These are phyloP conservation scores for Bipolaris zeicola DNA, from an alignment of 2,329 filamentous ascomycete species.

Conservation along the genomic window DNA sequence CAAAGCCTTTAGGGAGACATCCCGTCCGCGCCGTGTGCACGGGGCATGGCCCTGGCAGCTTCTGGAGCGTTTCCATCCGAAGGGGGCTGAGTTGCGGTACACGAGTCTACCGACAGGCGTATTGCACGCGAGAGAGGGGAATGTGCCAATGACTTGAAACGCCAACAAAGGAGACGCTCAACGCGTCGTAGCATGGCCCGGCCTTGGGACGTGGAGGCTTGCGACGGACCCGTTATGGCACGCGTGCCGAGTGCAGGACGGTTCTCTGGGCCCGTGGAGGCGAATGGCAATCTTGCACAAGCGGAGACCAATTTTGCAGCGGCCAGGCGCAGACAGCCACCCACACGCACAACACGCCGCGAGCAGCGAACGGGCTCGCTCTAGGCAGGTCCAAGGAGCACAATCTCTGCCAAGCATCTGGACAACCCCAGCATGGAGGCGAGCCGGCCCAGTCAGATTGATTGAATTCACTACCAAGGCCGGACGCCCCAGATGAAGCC, in stretches of 20 bases:
- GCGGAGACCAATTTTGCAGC: background rate
- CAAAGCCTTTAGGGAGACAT: constrained; percentile 11
- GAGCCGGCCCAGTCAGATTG: background rate
- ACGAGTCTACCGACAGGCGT: constrained; percentile 9
- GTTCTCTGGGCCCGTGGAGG: background rate
- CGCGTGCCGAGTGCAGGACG: background rate
- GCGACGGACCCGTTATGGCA: background rate
- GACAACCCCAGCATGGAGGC: background rate
- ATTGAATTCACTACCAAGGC: background rate
- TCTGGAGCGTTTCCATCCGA: constrained; percentile 14
- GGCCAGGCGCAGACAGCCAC: background rate
- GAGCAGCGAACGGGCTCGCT: constrained; percentile 1
- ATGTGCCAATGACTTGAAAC: constrained; percentile 1
- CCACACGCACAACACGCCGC: background rate
- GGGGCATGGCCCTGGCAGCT: constrained; percentile 9
- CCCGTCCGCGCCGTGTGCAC: constrained; percentile 17
- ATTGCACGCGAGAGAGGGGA: constrained; percentile 7
- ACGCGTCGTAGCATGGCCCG: background rate
- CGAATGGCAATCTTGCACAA: background rate
- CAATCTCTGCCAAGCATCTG: constrained; percentile 6
- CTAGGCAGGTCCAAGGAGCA: constrained; percentile 9
- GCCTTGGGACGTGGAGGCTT: background rate
- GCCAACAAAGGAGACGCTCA: constrained; percentile 7
- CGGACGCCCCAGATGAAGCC: background rate
- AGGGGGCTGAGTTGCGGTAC: constrained; percentile 21